Evolutionary conservation across 2,329 filamentous ascomycete genomes (phyloP), one percentile per base, ranked within the genome.

Genomic region (Thermoascus crustaceus): DNA sequence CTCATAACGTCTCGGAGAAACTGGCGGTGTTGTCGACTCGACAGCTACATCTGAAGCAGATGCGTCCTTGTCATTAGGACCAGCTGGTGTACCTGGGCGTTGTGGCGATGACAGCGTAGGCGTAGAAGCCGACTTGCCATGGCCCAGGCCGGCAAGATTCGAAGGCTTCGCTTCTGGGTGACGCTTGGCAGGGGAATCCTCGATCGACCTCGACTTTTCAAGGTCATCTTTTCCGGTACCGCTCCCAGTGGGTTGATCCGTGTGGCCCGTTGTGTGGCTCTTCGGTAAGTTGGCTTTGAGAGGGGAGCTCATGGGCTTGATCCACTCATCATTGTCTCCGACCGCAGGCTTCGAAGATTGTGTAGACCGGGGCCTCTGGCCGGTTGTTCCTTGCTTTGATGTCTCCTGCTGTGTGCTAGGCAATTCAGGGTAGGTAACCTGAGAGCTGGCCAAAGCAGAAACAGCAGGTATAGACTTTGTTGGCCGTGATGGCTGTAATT

Each of bases 81-180:
- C 54, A 7, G 60, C 57, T 9, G 55, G 44, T 38, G 57, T 50
- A 36, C 60, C 53, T 3, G 50, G 57, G 49, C 54, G 67, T 37
- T 57, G 61, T 21, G 74, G 72, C 1, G 73, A 75, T 14, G 64
- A 61, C 18, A 80, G 58, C 3, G 69, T 64, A 3, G 80, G 74
- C 5, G 80, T 75, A 9, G 82, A 82, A 4, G 64, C 67, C 4
- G 80, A 78, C 53, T 84, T 85, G 18, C 66, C 64, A 48, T 82
- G 76, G 51, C 52, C 34, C 53, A 60, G 19, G 49, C 57, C 30
- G 48, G 51, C 50, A 24, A 39, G 20, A 18, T 43, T 35, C 27
- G 35, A 19, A n/a, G 31, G 18, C 13, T 35, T 39, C 47, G 56
- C 38, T 63, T 56, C 9, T 60, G 58, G 31, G 62, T 66, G 66